Evolutionary conservation across 1,284 basidiomycete species (phyloP), one percentile per base, ranked within the genome.

Genomic region (Leccinum angustisporum): DNA sequence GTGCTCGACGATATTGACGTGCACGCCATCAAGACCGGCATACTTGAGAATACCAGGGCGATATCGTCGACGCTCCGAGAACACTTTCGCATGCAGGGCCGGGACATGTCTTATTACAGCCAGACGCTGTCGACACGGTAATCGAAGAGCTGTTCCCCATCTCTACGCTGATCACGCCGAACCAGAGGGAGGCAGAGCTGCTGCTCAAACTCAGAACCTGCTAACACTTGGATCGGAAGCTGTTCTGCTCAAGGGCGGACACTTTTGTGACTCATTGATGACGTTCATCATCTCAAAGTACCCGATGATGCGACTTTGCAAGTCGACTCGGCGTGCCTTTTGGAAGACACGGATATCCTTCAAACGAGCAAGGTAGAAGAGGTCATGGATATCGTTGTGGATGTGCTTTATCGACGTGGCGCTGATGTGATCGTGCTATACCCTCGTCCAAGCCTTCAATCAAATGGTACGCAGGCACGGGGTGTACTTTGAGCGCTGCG

Each of bases 161-260:
- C 10, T 82, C 91, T 0, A 80, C 82, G 0, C 72, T 97, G 38
- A 81, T 98, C 48, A 98, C 96, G 0, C 96, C 95, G 0, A 98
- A 98, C 75, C 88, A 89, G 61, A 78, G 86, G 0, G 96, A 98
- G 73, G 90, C 92, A 0, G 85, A 88, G 64, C 81, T 92, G 14
- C 77, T 95, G 3, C 81, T 92, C 60, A 80, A 80, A 9, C 89
- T 0, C 73, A 77, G 54, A 74, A 76, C 51, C 78, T 97, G 1
- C 76, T 83, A 1, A 65, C 60, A 0, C 72, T 85, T 3, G 88
- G 87, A 0, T 75, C 83, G 0, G 72, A 77, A 4, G 85, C 86
- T 0, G 88, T 94, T 0, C 81, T 98, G 2, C 76, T 98, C 63
- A 98, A 98, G 72, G 96, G 96, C 8, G 96, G 96, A 0, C 96